These are phyloP conservation scores for Tulasnella sp. DNA, from an alignment of 768 basidiomycete genomes.

Conservation along the genomic window DNA sequence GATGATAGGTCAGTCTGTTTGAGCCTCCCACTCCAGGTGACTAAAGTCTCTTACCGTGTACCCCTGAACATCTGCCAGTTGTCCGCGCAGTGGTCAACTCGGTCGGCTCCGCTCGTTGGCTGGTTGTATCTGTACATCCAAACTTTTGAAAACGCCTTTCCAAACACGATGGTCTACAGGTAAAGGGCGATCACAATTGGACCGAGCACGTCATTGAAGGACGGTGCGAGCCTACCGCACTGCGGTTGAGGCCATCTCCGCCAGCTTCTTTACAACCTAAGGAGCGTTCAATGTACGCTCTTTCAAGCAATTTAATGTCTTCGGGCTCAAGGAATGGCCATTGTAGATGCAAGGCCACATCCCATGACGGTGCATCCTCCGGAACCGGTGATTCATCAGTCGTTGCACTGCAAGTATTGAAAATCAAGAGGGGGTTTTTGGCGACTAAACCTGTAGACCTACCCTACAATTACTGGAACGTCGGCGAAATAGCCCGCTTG, in stretches of 20 bases:
- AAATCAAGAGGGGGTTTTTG: too few species aligned
- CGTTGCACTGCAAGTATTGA: not conserved
- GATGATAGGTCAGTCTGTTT: not conserved
- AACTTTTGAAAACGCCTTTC: not conserved
- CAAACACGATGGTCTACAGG: not conserved
- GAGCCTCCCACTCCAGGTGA: not conserved
- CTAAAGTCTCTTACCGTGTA: not conserved
- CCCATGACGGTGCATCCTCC: not conserved
- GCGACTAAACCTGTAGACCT: too few species aligned
- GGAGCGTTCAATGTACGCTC: not conserved
- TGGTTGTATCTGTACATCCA: slow-evolving; percentile 12
- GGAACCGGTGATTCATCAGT: not conserved
- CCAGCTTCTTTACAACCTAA: not conserved
- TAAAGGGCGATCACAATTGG: not conserved
- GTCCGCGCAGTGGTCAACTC: slow-evolving; percentile 3
- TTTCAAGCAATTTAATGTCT: not conserved
- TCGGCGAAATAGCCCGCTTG: slow-evolving; percentile 39
- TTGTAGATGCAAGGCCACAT: not conserved
- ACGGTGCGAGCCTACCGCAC: not conserved
- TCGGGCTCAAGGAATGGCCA: not conserved
- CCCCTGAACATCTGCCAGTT: slow-evolving; percentile 9
- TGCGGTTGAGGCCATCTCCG: not conserved
- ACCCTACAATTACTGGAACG: slow-evolving; percentile 58
- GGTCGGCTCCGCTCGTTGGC: not conserved
- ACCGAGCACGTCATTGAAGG: not conserved